phyloP scores from a whole-genome alignment of 805 yeast species.

The Kluyveromyces wickerhamii region DNA sequence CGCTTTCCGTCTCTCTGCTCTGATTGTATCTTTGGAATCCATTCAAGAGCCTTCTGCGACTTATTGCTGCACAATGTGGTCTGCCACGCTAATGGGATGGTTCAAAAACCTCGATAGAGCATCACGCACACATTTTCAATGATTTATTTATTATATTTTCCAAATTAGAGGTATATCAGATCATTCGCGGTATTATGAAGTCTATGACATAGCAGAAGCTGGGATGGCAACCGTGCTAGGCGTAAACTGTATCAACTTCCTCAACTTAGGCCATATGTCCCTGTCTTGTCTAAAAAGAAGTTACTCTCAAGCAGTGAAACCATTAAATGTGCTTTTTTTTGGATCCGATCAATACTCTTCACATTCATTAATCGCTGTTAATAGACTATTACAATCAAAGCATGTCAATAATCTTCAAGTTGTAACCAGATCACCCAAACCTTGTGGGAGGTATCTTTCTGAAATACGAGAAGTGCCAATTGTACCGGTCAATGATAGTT shows the following conservation, averaged over 20 bases:
- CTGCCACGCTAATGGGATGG: too few species aligned
- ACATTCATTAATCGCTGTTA: conserved; percentile 37
- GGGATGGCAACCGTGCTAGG: too few species aligned
- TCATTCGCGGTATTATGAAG: too few species aligned
- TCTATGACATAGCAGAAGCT: too few species aligned
- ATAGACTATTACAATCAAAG: conserved; percentile 17
- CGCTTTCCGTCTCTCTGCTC: conserved; percentile 24
- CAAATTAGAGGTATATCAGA: too few species aligned
- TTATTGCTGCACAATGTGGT: too few species aligned
- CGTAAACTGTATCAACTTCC: too few species aligned
- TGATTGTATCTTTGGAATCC: conserved; percentile 10
- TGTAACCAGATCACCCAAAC: conserved; percentile 56
- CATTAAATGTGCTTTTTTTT: conserved; percentile 50
- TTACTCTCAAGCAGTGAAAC: conserved; percentile 7
- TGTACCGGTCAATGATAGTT: conserved; percentile 31
- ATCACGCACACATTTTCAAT: too few species aligned
- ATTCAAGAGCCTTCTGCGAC: neutral
- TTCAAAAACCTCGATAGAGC: too few species aligned
- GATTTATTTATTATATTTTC: too few species aligned
- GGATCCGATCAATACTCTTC: conserved; percentile 73
- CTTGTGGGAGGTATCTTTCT: conserved; percentile 50
- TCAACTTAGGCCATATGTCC: too few species aligned
- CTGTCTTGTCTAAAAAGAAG: too few species aligned
- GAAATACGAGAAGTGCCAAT: conserved; percentile 46
- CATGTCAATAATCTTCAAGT: conserved; percentile 41